Base-by-base conservation (phyloP, 495 filamentous ascomycete species). In the Aspergillus steynii region DNA sequence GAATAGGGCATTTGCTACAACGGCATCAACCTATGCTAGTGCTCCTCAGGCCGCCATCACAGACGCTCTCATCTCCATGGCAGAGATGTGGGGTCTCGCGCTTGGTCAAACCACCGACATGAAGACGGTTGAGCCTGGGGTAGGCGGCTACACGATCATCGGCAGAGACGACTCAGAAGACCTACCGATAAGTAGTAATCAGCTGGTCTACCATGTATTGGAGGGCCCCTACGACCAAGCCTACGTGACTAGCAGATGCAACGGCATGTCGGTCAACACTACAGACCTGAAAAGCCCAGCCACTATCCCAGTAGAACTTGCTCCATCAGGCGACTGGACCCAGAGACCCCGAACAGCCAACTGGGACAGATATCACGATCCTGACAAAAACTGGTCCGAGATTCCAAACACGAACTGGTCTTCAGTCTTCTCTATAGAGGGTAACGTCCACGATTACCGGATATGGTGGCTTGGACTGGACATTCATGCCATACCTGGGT, bases 21-120 rank as follows among this genome's bases (percentile, higher is more conserved):
- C 14, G 8, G 20, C 12, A 8, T 26, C 48, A 9, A 50, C 48
- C 1, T 50, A 3, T 12, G 48, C 48, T 2, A n/a, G 14, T 25
- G n/a, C n/a, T 20, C 48, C 48, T 5, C 48, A 50, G 5, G 48
- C 48, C 2, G 48, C 48, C n/a, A 6, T 25, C 8, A 26, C 48
- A 50, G 48, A 50, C n/a, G 48, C 48, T 50, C 48, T 50, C 0
- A 28, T 50, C 3, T 50, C 48, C 9, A 50, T 50, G 48, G 48
- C 48, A 4, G 48, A 25, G 20, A 25, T 50, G 20, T 50, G 48
- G 48, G n/a, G n/a, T 10, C 48, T 50, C 48, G 12, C 48, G 4
- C 48, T 50, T 8, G 48, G 48, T 0, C 20, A 50, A 20, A 28
- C 48, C 0, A 50, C 4, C 20, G 4, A 50, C 3, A 20, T 50